phyloP scores from a whole-genome alignment of 192 early-diverging fungal genomes.

The Mortierella antarctica region DNA sequence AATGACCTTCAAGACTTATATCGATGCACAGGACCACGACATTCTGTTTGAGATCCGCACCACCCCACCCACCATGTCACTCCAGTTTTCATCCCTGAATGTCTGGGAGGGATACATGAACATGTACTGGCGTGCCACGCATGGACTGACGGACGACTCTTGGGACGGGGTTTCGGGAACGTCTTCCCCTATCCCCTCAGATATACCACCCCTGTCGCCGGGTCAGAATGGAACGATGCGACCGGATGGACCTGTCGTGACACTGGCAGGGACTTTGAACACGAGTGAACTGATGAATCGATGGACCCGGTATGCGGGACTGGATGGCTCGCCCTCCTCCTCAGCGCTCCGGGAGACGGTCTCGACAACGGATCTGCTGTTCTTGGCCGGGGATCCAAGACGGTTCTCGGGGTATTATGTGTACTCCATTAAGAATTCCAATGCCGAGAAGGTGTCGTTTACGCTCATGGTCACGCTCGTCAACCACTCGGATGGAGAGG shows the following conservation, averaged over 20 bases:
- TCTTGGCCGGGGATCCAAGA: conserved; percentile 30
- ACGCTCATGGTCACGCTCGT: conserved; percentile 17
- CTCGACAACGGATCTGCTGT: neutral
- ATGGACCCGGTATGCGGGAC: conserved; percentile 30
- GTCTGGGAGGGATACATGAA: conserved; percentile 55
- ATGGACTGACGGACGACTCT: conserved; percentile 33
- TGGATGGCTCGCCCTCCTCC: conserved; percentile 24
- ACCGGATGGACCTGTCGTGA: conserved; percentile 14
- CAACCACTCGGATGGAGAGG: neutral
- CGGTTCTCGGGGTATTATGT: conserved; percentile 54
- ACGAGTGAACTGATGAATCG: conserved; percentile 22
- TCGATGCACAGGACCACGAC: conserved; percentile 26
- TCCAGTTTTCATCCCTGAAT: conserved; percentile 32
- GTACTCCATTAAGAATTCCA: conserved; percentile 34
- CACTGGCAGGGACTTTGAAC: conserved; percentile 15
- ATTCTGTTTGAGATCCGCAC: conserved; percentile 35
- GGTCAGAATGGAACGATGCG: neutral
- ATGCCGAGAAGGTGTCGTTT: neutral
- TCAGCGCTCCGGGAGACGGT: conserved; percentile 13
- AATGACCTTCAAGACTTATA: conserved; percentile 40
- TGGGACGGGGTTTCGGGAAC: conserved; percentile 22
- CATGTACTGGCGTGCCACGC: conserved; percentile 49
- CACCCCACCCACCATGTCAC: neutral
- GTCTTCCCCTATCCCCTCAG: conserved; percentile 18
- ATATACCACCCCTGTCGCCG: neutral